Base-by-base conservation (phyloP, 306 rosid species). In the Pterocarpus santalinus region DNA sequence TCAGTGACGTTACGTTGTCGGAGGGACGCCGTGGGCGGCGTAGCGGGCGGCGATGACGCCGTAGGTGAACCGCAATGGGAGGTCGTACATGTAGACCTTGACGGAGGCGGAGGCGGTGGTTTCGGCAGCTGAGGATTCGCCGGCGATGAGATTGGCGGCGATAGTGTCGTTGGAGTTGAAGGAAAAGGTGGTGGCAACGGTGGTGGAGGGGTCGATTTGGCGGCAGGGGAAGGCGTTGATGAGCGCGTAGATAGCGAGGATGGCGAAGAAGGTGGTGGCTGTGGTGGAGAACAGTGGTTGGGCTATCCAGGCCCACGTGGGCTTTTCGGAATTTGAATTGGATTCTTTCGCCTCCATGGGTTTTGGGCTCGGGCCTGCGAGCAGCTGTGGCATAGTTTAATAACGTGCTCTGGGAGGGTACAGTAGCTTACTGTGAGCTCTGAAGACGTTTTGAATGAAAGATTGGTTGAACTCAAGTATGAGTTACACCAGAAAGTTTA, bases 61-160 rank as follows among this genome's bases (percentile, higher is more conserved):
- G 56, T 83, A 84, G 53, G 98, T 92, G 82, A 92, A 95, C 38
- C 92, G 85, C 13, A 4, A 30, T 1, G 97, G 95, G 43, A 91
- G 82, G 46, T 92, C 91, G 69, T 94, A 90, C 61, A 90, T 91
- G 82, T 85, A 92, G 56, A 90, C 58, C 4, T 80, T 92, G 13
- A 84, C 86, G 15, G 83, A 15, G 36, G 79, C 11, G 12, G 51
- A 46, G 51, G 12, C 12, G 12, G 51, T 8, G 51, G 17, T 15
- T 13, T 2, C 17, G 58, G 56, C 56, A 3, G 56, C 2, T 12
- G 49, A 43, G 5, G 41, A 8, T 0, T 8, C 5, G 3, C 5
- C 41, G 7, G 5, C 3, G 41, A 5, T 38, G 7, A 5, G 9
- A 2, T 1, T 2, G 49, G 49, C 2, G 49, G 49, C 8, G 41